Evolutionary conservation across 2,329 filamentous ascomycete species (phyloP).

Genomic region (Hypoxylon sp.): DNA sequence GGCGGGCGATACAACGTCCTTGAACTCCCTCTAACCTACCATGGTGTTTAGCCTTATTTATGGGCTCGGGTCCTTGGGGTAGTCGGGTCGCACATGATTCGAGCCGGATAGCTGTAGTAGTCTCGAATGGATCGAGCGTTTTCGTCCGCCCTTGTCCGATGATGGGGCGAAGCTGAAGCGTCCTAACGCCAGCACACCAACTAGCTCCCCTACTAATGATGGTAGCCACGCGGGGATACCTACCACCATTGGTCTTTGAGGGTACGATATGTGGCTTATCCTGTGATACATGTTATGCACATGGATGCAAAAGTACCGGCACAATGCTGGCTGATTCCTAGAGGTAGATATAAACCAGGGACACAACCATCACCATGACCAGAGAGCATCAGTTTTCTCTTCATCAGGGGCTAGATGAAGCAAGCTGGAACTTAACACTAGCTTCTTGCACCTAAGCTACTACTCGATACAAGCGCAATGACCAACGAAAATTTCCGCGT

Average conservation of each 20-base stretch:
- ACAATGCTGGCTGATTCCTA: too few species aligned
- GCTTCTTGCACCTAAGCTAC: not conserved
- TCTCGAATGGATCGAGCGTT: too few species aligned
- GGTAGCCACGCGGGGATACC: too few species aligned
- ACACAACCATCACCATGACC: too few species aligned
- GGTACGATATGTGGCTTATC: too few species aligned
- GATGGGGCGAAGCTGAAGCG: too few species aligned
- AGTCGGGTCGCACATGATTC: not conserved
- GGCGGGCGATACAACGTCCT: not conserved
- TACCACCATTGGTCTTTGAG: too few species aligned
- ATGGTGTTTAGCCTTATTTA: not conserved
- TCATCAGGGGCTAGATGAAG: not conserved
- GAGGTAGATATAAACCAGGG: too few species aligned
- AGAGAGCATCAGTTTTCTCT: not conserved
- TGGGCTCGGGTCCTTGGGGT: not conserved
- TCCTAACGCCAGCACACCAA: not conserved
- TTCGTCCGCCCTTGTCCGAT: too few species aligned
- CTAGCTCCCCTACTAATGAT: not conserved
- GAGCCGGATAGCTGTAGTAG: too few species aligned
- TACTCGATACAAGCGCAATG: conserved; percentile 5
- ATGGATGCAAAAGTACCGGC: too few species aligned
- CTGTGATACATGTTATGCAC: too few species aligned
- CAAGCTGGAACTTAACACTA: not conserved
- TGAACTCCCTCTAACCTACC: not conserved
- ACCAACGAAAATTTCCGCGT: conserved; percentile 37